phyloP scores from a whole-genome alignment of 345 rosid genomes.

The Rhodamnia argentea region DNA sequence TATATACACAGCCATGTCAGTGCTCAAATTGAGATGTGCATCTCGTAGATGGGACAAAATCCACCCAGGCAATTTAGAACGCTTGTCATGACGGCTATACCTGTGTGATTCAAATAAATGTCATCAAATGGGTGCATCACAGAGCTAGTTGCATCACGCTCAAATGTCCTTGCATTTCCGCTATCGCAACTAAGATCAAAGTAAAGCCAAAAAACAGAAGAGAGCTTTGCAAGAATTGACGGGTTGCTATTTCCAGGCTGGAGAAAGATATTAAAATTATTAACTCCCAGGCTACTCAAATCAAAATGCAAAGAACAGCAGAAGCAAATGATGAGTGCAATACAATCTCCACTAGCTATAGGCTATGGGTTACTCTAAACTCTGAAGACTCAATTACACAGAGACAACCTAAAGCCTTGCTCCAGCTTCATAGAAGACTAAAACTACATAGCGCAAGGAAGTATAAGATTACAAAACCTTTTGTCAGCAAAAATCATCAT shows the following conservation, averaged over 20 bases:
- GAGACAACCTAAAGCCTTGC: not conserved
- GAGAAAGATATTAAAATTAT: not conserved
- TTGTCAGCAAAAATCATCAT: slow-evolving; percentile 99
- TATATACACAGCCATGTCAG: slow-evolving; percentile 91
- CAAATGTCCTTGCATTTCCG: not conserved
- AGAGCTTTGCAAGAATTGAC: not conserved
- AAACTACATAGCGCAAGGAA: not conserved
- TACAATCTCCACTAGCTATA: not conserved
- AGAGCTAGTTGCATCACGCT: not conserved
- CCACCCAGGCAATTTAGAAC: slow-evolving; percentile 95
- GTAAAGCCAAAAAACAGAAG: not conserved
- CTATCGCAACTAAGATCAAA: not conserved
- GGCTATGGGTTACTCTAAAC: not conserved
- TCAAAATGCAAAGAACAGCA: not conserved
- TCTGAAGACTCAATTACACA: not conserved
- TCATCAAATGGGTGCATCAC: not conserved
- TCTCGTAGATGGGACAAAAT: slow-evolving; percentile 83
- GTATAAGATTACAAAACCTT: slow-evolving; percentile 24
- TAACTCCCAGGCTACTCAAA: not conserved
- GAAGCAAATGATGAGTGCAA: not conserved
- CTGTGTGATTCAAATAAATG: slow-evolving; percentile 23
- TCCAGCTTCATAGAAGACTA: not conserved
- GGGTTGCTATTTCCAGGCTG: not conserved
- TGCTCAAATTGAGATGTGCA: slow-evolving; percentile 88
- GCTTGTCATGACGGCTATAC: slow-evolving; percentile 96